Evolutionary conservation across 768 basidiomycete species (phyloP), one percentile per base, ranked within the genome.

Genomic region (Solioccasus polychromus): DNA sequence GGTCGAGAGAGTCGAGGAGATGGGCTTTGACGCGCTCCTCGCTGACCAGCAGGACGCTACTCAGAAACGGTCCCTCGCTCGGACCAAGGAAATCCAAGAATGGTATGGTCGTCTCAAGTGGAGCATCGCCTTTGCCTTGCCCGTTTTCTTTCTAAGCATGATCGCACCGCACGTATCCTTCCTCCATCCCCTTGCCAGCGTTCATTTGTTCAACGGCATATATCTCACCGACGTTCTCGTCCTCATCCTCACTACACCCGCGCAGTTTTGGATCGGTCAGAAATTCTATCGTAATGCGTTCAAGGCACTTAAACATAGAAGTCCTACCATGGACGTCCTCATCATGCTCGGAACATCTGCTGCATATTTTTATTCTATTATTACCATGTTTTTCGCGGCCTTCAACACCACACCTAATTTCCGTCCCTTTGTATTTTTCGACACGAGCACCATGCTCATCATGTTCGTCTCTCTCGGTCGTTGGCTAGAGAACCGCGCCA

Each of bases 401-500:
- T 76, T 85, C 66, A 81, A 82, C 58, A 66, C 73, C 5, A 78
- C 85, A 9, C 76, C 84, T 0, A 75, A 75, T 34, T 90, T 77
- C 61, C 84, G 80, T 17, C 95, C 96, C 2, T 79, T 86, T 62
- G 78, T 92, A 35, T 98, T 98, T 70, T 98, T 98, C 71, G 96
- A 99, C 69, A 98, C 96, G 2, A 96, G 92, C 60, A 96, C 96
- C 17, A 98, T 97, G 96, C 73, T 99, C 50, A 85, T 99, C 76
- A 89, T 86, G 71, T 98, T 99, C 64, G 88, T 98, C 57, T 94
- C 92, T 3, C 79, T 98, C 12, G 96, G 96, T 5, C 83, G 96
- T 20, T 96, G 85, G 69, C 78, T 98, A 39, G 96, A 98, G 71
- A 98, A 98, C 68, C 80, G 85, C 45, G 96, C 96, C 37, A 98